phyloP scores from a whole-genome alignment of 2,329 filamentous ascomycete species.

The Cercospora beticola region DNA sequence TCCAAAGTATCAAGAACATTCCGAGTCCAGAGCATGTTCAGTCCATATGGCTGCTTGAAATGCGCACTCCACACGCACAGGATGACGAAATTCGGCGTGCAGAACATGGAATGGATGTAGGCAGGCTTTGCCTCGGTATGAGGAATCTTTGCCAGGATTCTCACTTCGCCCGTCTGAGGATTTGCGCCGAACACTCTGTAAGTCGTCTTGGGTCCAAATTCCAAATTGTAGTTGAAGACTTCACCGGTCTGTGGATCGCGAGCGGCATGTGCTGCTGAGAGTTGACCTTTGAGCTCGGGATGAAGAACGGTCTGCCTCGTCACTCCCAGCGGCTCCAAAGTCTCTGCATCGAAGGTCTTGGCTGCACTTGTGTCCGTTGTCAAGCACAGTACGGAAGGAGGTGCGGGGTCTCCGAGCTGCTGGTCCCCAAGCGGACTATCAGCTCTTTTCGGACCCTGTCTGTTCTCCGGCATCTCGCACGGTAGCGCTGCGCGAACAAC shows the following conservation, averaged over 20 bases:
- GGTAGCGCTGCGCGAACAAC: constrained; percentile 49
- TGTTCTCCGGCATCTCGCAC: constrained; percentile 2
- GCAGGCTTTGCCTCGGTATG: constrained; percentile 55
- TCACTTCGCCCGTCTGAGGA: constrained; percentile 62
- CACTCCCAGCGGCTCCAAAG: constrained; percentile 69
- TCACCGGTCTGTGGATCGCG: constrained; percentile 72
- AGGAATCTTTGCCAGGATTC: constrained; percentile 67
- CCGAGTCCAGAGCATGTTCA: constrained; percentile 61
- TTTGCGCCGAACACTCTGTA: constrained; percentile 71
- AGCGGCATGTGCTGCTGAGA: constrained; percentile 70
- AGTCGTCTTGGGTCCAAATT: constrained; percentile 55
- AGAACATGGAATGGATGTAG: constrained; percentile 81
- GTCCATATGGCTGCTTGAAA: constrained; percentile 54
- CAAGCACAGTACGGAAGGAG: constrained; percentile 46
- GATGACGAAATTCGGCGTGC: constrained; percentile 69
- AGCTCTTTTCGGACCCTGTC: neutral
- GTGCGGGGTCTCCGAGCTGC: neutral
- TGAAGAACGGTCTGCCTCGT: constrained; percentile 63
- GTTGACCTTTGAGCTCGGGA: constrained; percentile 63
- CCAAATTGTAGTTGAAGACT: constrained; percentile 79
- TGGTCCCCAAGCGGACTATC: constrained; percentile 19
- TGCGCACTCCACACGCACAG: constrained; percentile 71
- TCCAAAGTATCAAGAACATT: constrained; percentile 69
- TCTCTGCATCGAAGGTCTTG: constrained; percentile 65
- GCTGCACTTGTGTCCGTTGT: constrained; percentile 62